phyloP scores from a whole-genome alignment of 352 stramenopile genomes.

The Plasmopara viticola region DNA sequence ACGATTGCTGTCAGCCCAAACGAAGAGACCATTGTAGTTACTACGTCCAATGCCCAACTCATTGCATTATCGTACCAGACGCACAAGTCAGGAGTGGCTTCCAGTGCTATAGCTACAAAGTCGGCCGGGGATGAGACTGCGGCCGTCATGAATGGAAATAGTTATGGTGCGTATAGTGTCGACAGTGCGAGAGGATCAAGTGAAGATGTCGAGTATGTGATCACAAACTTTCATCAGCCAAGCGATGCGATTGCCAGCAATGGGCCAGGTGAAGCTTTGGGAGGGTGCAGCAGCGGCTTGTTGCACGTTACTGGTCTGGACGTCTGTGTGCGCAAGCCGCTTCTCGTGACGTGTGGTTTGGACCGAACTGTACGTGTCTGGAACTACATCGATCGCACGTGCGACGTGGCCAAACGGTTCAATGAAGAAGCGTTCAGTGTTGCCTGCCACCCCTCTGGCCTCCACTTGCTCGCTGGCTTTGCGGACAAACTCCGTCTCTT shows the following conservation, averaged over 20 bases:
- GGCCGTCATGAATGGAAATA: neutral
- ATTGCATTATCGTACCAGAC: slow-evolving; percentile 71
- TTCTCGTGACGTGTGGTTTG: slow-evolving; percentile 85
- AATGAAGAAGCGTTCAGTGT: slow-evolving; percentile 86
- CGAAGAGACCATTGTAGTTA: slow-evolving; percentile 63
- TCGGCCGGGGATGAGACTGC: slow-evolving; percentile 17
- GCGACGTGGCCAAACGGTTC: slow-evolving; percentile 86
- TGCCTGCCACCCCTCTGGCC: slow-evolving; percentile 85
- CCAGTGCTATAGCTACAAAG: slow-evolving; percentile 5
- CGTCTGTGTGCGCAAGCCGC: slow-evolving; percentile 88
- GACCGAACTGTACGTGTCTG: slow-evolving; percentile 88
- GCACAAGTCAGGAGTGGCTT: slow-evolving; percentile 21
- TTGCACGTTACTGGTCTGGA: slow-evolving; percentile 85
- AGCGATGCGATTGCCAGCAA: slow-evolving; percentile 26
- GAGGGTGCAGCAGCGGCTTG: slow-evolving; percentile 22
- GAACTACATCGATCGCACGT: slow-evolving; percentile 89
- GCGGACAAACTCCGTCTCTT: slow-evolving; percentile 87
- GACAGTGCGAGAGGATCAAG: slow-evolving; percentile 26
- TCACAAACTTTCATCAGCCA: slow-evolving; percentile 66
- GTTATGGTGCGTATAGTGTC: neutral
- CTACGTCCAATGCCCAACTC: slow-evolving; percentile 57
- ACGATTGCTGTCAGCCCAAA: slow-evolving; percentile 69
- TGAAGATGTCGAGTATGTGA: slow-evolving; percentile 67
- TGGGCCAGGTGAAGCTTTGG: slow-evolving; percentile 1
- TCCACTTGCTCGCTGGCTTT: slow-evolving; percentile 88